Evolutionary conservation across 1,139 yeast genomes (phyloP).

Genomic region (Debaryomycetaceae sp.): DNA sequence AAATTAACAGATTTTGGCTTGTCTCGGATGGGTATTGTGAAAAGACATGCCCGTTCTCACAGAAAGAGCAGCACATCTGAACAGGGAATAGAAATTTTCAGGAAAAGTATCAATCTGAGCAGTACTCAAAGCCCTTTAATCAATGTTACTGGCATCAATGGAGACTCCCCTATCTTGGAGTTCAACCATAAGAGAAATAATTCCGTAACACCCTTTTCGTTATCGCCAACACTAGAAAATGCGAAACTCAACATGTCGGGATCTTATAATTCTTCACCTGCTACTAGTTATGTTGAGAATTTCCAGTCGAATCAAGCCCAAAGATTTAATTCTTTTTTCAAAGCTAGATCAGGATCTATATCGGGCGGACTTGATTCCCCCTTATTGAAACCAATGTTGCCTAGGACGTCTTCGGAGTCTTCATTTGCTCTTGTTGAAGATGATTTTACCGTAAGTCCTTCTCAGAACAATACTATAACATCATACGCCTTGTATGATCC

Average conservation of each 20-base stretch:
- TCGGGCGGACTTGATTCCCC: slow-evolving; percentile 50
- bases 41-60: slow-evolving; percentile 59
- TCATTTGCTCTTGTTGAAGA: slow-evolving; percentile 56
- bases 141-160: slow-evolving; percentile 12
- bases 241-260: slow-evolving; percentile 14
- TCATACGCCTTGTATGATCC: slow-evolving; percentile 73
- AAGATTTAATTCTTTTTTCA: slow-evolving; percentile 11
- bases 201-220: slow-evolving; percentile 48
- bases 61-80: slow-evolving; percentile 46
- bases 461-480: slow-evolving; percentile 25
- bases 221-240: slow-evolving; percentile 45
- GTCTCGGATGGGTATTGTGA: slow-evolving; percentile 83
- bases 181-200: slow-evolving; percentile 29
- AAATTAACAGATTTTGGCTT: slow-evolving; percentile 95
- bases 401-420: slow-evolving; percentile 52
- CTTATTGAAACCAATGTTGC: slow-evolving; percentile 42
- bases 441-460: slow-evolving; percentile 29
- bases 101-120: slow-evolving; percentile 23
- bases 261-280: slow-evolving; percentile 7
- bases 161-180: slow-evolving; percentile 34
- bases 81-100: slow-evolving; percentile 41
- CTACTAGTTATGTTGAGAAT: slow-evolving; percentile 4
- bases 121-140: slow-evolving; percentile 18
- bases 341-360: slow-evolving; percentile 20
- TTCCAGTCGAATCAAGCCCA: slow-evolving; percentile 6